Conservation (phyloP, 2,329 filamentous ascomycete genomes). For the Cladosporium sp. region DNA sequence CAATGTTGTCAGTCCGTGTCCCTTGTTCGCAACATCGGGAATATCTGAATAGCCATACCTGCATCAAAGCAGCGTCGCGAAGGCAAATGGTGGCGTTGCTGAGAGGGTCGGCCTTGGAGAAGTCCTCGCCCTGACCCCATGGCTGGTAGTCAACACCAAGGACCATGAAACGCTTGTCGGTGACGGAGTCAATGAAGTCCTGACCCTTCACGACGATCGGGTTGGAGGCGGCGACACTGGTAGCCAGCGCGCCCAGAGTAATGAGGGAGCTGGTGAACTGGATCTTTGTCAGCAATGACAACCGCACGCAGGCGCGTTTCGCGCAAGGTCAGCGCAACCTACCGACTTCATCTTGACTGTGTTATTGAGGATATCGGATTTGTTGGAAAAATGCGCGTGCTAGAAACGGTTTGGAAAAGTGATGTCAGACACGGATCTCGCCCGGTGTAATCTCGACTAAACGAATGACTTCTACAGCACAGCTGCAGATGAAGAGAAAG, state of each 20-base stretch:
- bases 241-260: slow-evolving; percentile 17
- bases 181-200: slow-evolving; percentile 58
- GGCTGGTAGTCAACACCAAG: slow-evolving; percentile 64
- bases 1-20: not conserved
- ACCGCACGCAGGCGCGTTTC: not conserved
- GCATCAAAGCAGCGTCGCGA: slow-evolving; percentile 61
- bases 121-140: slow-evolving; percentile 57
- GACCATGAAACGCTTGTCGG: slow-evolving; percentile 57
- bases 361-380: not conserved
- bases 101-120: slow-evolving; percentile 50
- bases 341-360: slow-evolving; percentile 5
- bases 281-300: not conserved
- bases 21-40: not conserved
- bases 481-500: not conserved
- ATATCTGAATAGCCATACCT: slow-evolving; percentile 27
- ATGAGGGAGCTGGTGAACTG: slow-evolving; percentile 7
- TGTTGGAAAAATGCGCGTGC: not conserved
- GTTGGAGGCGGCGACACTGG: slow-evolving; percentile 46
- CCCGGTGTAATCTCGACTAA: not conserved
- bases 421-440: not conserved
- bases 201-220: slow-evolving; percentile 55
- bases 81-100: slow-evolving; percentile 55
- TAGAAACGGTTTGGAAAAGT: not conserved
- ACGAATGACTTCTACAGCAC: slow-evolving; percentile 7
- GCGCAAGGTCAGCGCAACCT: not conserved